A percentile compares a stretch with the other conserved stretches of the same genome.
Evolutionary conservation across 768 basidiomycete species (phyloP).

Genomic region (Boletus barrowsii): DNA sequence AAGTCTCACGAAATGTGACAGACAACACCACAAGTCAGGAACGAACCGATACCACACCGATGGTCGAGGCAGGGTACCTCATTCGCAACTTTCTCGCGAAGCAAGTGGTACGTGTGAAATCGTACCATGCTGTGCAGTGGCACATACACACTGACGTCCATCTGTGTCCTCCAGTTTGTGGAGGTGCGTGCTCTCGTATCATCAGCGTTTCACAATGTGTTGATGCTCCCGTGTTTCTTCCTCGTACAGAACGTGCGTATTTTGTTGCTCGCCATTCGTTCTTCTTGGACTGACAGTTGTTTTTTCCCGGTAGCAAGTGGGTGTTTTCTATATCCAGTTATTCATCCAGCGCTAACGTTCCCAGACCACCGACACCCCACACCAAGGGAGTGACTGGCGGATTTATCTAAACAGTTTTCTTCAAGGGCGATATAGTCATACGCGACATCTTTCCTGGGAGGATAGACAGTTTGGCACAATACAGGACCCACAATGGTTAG

Average conservation of each 20-base stretch:
- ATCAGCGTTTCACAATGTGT: no score
- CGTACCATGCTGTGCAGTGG: not conserved
- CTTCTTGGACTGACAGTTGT: no score
- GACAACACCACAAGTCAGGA: not conserved
- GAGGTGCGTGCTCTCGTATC: not conserved
- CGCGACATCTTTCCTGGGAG: slow-evolving; percentile 22
- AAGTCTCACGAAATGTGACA: not conserved
- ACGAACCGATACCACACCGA: no score
- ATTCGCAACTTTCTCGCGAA: slow-evolving; percentile 2
- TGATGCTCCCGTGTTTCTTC: no score
- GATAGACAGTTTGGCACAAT: slow-evolving; percentile 19
- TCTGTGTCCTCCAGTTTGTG: not conserved
- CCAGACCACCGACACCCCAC: slow-evolving; percentile 6
- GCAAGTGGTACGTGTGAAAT: not conserved
- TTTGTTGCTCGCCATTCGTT: no score
- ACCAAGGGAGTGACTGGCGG: slow-evolving; percentile 24
- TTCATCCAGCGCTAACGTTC: no score
- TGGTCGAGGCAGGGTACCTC: not conserved
- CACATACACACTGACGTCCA: not conserved
- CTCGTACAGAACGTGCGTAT: no score
- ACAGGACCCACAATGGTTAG: slow-evolving; percentile 23
- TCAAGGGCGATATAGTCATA: slow-evolving; percentile 31
- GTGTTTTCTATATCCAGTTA: not conserved
- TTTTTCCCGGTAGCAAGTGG: no score
- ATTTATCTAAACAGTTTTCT: slow-evolving; percentile 32